Evolutionary conservation across 305 asterid species (phyloP).

Genomic region (Fraxinus angustifolia): DNA sequence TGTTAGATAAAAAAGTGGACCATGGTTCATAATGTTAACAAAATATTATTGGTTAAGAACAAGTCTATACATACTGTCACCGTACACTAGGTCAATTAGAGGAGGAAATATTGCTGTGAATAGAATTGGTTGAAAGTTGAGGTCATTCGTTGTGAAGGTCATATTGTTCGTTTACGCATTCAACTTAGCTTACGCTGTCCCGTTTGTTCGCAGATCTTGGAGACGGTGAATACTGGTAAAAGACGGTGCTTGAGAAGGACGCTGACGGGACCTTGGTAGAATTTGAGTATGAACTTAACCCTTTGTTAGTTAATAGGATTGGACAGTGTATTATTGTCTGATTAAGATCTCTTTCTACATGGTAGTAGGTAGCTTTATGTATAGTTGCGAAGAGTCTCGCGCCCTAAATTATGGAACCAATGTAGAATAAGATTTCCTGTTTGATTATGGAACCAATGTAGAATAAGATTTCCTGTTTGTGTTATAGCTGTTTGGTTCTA

Average conservation of each 20-base stretch:
- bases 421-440: background rate
- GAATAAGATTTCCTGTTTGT: background rate
- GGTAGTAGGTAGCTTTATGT: background rate
- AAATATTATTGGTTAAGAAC: background rate
- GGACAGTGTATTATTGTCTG: constrained; percentile 16
- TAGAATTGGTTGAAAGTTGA: background rate
- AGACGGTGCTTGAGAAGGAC: constrained; percentile 66
- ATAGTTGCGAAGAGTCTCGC: background rate
- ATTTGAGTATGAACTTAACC: constrained; percentile 8
- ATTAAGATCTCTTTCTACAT: constrained; percentile 12
- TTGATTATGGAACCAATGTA: background rate
- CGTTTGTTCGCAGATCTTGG: constrained; percentile 19
- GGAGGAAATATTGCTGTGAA: background rate
- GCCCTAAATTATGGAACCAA: background rate
- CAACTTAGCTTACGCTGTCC: background rate
- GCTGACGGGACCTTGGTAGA: constrained; percentile 78
- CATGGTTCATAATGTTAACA: background rate
- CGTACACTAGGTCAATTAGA: background rate
- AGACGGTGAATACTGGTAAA: constrained; percentile 40
- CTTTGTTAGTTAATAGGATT: constrained; percentile 21
- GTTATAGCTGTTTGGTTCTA: background rate
- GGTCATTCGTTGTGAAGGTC: background rate
- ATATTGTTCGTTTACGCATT: background rate
- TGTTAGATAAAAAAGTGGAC: background rate
- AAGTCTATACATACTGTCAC: background rate